Evolutionary conservation across 306 rosid species (phyloP), one percentile per base, ranked within the genome.

Genomic region (Castanospermum australe): DNA sequence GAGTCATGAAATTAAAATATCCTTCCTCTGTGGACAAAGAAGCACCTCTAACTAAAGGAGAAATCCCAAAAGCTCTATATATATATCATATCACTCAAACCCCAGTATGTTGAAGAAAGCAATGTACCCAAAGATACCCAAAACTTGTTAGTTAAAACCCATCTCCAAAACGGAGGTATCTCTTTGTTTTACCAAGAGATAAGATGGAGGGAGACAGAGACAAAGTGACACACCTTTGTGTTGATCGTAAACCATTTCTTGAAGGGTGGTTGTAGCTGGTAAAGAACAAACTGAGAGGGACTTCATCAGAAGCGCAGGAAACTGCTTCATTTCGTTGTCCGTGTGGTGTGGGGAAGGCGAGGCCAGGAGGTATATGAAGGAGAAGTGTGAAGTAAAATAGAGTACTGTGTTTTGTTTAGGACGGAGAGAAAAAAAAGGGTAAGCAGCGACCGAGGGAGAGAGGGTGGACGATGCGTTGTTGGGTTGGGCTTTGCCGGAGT

Each of bases 201-300:
- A 6, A 57, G 2, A 52, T 2, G 33, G 0, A 2, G 45, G 24
- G 12, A 41, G 33, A 30, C 2, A 30, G 42, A 62, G 20, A 32
- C 47, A 13, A 18, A 28, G 56, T 38, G 52, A 63, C 38, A 36
- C 33, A 92, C 97, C 97, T 91, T 89, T 94, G 47, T 91, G 81
- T 71, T 84, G 88, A 82, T 81, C 50, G 73, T 72, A 73, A 60
- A 92, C 88, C 59, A 91, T 77, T 64, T 89, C 86, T 82, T 90
- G 94, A 87, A 91, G 91, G 33, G 91, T 83, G 28, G 93, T 28
- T 55, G 89, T 44, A 41, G 87, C 63, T 48, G 96, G 87, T 48
- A 83, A 73, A 33, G 90, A 89, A 86, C 89, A 77, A 60, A 84
- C 25, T 4, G 90, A 69, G 13, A 92, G 67, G 30, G 90, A 86